Percentiles rank a stretch among this genome's conserved stretches.
These are phyloP conservation scores for Haplosporangium sp. DNA, from an alignment of 371 early-diverging fungal genomes.

Conservation along the genomic window DNA sequence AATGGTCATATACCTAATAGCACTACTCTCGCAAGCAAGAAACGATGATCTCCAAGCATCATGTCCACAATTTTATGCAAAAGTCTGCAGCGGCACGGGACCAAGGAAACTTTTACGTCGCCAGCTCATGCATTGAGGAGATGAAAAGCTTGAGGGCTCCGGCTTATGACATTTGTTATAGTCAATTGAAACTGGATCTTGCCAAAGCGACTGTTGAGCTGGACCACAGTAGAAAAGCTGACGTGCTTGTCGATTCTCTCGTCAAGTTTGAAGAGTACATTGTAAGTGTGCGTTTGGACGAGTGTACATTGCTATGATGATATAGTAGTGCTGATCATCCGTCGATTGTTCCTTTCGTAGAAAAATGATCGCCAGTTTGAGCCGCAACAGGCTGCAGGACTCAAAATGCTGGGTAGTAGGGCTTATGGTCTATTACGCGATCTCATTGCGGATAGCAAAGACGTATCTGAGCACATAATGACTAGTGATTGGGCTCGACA, in stretches of 20 bases:
- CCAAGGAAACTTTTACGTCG: slow-evolving; percentile 66
- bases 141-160: slow-evolving; percentile 32
- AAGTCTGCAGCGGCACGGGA: slow-evolving; percentile 67
- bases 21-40: slow-evolving; percentile 39
- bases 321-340: not conserved
- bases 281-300: slow-evolving; percentile 13
- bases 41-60: slow-evolving; percentile 17
- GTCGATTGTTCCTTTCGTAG: slow-evolving; percentile 6
- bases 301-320: not conserved
- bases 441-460: slow-evolving; percentile 16
- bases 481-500: slow-evolving; percentile 25
- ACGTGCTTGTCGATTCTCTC: slow-evolving; percentile 18
- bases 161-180: slow-evolving; percentile 22
- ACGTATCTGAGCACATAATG: slow-evolving; percentile 3
- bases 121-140: slow-evolving; percentile 52
- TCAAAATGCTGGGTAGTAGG: slow-evolving; percentile 33
- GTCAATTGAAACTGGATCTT: slow-evolving; percentile 29
- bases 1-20: not conserved
- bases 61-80: slow-evolving; percentile 20
- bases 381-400: slow-evolving; percentile 7
- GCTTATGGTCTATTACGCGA: slow-evolving; percentile 36
- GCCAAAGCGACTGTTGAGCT: slow-evolving; percentile 15
- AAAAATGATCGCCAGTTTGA: slow-evolving; percentile 2
- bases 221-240: slow-evolving; percentile 16
- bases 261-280: slow-evolving; percentile 20